Base-by-base conservation (phyloP, 306 rosid genomes). In the Fagus sylvatica region DNA sequence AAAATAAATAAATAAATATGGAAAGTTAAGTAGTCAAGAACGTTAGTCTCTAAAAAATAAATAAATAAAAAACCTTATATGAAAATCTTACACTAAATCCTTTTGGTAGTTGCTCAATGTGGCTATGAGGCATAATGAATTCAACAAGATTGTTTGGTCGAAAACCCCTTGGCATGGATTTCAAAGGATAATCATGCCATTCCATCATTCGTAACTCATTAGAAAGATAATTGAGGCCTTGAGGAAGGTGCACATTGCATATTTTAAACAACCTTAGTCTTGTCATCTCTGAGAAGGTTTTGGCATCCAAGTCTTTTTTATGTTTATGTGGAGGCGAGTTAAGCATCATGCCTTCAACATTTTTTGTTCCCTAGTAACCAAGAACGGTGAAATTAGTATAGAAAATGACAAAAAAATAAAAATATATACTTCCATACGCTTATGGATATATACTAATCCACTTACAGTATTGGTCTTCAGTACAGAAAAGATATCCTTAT, bases 201-300 rank as follows among this genome's bases (percentile, higher is more conserved):
- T 33, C 65, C 13, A 82, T 61, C 30, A 78, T 39, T 74, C 70
- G 69, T 69, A 78, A 69, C 57, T 70, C 43, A 36, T 79, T 82
- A 5, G 80, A 62, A 55, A 82, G 83, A 74, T 73, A 69, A 51
- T 74, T 74, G 33, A 71, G 80, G 48, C 84, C 77, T 12, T 53
- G 73, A 7, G 76, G 73, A 53, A 61, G 84, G n/a, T 71, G 53
- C 65, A 75, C 41, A 53, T 61, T 74, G 51, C 67, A 49, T n/a
- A 82, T 33, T 13, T 73, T 51, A 15, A 82, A 76, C 41, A 82
- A 36, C 71, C 51, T 68, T 12, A 82, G 61, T 22, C 74, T 60
- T 34, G 9, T 1, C 54, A 78, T 73, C 73, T 51, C 39, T 30
- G 77, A 70, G 73, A 81, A 81, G 0, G 74, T 80, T 67, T 15